Conservation (phyloP, 164 flowering plant species). For the Paratinospora sagittata region DNA sequence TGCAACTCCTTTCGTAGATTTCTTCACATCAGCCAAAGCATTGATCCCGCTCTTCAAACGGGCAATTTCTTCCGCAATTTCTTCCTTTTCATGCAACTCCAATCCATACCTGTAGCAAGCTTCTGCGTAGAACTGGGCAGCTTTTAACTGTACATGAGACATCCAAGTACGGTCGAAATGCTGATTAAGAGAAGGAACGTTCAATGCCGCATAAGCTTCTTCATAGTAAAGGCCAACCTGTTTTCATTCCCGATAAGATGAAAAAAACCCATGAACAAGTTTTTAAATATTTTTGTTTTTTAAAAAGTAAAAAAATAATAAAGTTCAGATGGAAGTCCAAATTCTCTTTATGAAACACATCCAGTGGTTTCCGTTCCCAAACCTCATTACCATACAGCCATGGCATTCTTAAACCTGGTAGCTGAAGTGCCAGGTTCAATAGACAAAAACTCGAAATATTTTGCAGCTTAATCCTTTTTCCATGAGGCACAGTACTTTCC, state of each 20-base stretch:
- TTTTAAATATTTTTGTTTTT: no score
- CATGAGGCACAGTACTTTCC: no score
- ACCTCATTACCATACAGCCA: background rate
- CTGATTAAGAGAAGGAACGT: constrained; percentile 65
- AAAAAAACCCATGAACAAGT: background rate
- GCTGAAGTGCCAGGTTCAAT: background rate
- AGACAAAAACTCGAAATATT: background rate
- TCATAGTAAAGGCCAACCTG: constrained; percentile 89
- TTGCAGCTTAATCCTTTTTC: background rate
- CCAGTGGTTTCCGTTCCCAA: background rate
- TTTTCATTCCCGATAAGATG: constrained; percentile 5
- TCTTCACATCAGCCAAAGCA: constrained; percentile 67
- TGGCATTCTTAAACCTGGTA: background rate
- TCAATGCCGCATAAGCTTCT: constrained; percentile 76
- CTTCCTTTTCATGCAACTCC: constrained; percentile 94
- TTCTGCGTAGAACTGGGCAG: constrained; percentile 77
- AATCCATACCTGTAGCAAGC: constrained; percentile 81
- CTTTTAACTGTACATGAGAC: constrained; percentile 85
- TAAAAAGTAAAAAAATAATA: no score
- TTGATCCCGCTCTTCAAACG: constrained; percentile 69
- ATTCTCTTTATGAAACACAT: background rate
- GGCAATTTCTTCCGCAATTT: constrained; percentile 94
- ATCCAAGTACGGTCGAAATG: constrained; percentile 89
- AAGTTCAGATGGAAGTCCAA: no score
- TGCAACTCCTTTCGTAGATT: constrained; percentile 74